Percentiles rank a stretch among this genome's conserved stretches.
phyloP scores from a whole-genome alignment of 2,329 filamentous ascomycete genomes.

The Aspergillus phoenicis region DNA sequence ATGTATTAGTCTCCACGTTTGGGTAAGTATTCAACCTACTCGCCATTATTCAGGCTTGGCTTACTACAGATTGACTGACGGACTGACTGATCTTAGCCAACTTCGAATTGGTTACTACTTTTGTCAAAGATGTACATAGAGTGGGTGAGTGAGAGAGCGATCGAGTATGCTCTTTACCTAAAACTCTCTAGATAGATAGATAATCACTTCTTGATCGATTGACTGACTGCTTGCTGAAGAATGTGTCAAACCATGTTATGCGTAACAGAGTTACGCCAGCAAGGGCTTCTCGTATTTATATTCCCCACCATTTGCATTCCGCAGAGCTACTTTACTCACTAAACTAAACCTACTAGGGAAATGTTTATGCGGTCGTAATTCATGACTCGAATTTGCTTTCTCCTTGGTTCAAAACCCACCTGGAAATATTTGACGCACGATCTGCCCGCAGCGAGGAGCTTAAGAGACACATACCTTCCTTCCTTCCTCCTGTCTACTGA shows the following conservation, averaged over 20 bases:
- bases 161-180: too few species aligned
- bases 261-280: slow-evolving; percentile 2
- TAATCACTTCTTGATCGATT: neutral
- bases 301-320: slow-evolving; percentile 7
- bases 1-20: too few species aligned
- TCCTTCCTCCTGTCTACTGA: neutral
- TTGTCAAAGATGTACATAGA: too few species aligned
- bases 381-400: neutral
- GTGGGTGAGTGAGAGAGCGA: too few species aligned
- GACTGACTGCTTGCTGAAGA: neutral
- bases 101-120: too few species aligned
- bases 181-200: neutral
- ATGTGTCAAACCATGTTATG: slow-evolving; percentile 8
- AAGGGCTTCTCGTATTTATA: slow-evolving; percentile 8
- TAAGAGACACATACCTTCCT: neutral
- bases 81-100: too few species aligned
- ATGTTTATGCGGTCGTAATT: neutral
- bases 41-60: too few species aligned
- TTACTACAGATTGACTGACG: too few species aligned
- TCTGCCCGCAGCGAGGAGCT: neutral
- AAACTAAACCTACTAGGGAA: neutral
- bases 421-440: neutral
- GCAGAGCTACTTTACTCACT: too few species aligned
- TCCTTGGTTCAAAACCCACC: too few species aligned
- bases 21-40: too few species aligned